These are phyloP conservation scores for Chrysophaeum taylorii DNA, from an alignment of 352 stramenopile genomes.

Conservation along the genomic window DNA sequence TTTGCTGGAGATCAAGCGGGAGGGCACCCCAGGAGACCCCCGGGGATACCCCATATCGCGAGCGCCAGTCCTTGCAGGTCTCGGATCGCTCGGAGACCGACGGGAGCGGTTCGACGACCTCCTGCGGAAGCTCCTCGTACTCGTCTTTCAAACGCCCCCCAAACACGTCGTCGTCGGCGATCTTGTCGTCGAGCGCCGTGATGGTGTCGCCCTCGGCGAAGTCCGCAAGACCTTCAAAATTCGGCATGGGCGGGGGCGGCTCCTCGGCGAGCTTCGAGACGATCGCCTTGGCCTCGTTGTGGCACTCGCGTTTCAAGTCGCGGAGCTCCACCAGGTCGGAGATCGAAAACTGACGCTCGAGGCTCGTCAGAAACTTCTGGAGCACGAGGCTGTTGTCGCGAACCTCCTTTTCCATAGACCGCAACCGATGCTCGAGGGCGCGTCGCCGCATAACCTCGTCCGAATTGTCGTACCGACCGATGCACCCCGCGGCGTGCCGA, in stretches of 20 bases:
- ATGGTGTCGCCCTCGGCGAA: not conserved
- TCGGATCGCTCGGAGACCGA: not conserved
- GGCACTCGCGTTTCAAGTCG: not conserved
- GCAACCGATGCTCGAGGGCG: not conserved
- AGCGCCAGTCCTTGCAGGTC: not conserved
- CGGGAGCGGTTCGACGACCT: not conserved
- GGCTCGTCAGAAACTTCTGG: not conserved
- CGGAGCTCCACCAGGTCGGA: not conserved
- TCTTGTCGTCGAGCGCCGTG: not conserved
- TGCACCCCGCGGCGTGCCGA: not conserved
- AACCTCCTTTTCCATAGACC: not conserved
- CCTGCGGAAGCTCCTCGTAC: too few species aligned
- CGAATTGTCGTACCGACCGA: not conserved
- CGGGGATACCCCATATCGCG: not conserved
- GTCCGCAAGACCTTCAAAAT: not conserved
- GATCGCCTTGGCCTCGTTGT: not conserved
- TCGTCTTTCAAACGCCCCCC: too few species aligned
- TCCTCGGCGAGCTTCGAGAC: not conserved
- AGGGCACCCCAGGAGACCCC: constrained; percentile 7
- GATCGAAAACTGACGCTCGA: not conserved
- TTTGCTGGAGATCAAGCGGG: not conserved
- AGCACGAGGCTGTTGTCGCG: not conserved
- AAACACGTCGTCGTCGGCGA: not conserved
- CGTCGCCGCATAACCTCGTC: not conserved
- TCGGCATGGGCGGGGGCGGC: not conserved